Percentiles rank a stretch among this genome's conserved stretches.
Conservation (phyloP, 148 eudicot species). For the Rheum nobile region DNA sequence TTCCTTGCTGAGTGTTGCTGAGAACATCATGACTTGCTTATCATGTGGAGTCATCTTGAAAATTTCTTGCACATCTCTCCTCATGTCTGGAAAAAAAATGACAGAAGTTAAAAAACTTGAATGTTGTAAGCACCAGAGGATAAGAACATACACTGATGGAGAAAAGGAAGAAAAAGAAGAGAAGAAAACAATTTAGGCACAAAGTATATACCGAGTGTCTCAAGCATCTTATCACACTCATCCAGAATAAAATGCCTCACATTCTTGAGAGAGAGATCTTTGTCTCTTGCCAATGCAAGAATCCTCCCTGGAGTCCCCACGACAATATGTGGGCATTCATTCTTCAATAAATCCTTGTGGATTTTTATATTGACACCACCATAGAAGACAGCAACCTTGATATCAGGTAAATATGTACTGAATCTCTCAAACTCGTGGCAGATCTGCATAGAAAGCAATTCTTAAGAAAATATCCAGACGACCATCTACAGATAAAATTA, state of each 20-base stretch:
- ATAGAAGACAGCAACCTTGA: constrained; percentile 64
- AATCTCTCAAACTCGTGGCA: constrained; percentile 74
- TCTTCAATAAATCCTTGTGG: constrained; percentile 62
- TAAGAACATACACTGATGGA: background rate
- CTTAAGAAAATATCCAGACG: background rate
- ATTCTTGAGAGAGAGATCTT: constrained; percentile 49
- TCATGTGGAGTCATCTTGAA: constrained; percentile 99
- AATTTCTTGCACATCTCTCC: constrained; percentile 91
- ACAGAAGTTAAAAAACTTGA: background rate
- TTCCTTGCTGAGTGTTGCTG: constrained; percentile 93
- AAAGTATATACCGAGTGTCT: constrained; percentile 43
- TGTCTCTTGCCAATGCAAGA: constrained; percentile 58
- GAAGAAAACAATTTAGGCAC: background rate
- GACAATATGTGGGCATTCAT: constrained; percentile 72
- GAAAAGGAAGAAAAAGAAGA: too few species aligned
- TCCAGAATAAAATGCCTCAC: constrained; percentile 67
- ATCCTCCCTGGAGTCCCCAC: constrained; percentile 75
- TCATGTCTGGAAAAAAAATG: constrained; percentile 51
- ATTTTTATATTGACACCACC: constrained; percentile 62
- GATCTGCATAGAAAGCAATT: constrained; percentile 21
- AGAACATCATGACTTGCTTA: constrained; percentile 99
- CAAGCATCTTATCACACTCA: constrained; percentile 82
- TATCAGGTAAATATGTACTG: constrained; percentile 50
- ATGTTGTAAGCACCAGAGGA: background rate
- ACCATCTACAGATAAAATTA: background rate